Evolutionary conservation across 2,329 filamentous ascomycete genomes (phyloP).

Genomic region (Fusarium metavorans): DNA sequence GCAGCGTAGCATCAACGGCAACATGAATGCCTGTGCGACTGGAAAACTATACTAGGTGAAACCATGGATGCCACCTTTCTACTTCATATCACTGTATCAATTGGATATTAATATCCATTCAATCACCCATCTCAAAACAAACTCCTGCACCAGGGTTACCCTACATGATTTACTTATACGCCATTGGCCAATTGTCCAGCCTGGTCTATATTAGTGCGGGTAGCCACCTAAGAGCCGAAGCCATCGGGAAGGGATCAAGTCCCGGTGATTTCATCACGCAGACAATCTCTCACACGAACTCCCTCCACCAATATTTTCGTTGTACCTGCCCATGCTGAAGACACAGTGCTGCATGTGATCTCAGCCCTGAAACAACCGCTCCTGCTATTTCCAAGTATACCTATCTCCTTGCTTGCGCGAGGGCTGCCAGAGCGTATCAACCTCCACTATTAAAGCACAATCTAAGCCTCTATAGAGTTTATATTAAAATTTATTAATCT

Average conservation of each 20-base stretch:
- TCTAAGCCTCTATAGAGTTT: too few species aligned
- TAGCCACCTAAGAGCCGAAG: background rate
- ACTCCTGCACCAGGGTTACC: background rate
- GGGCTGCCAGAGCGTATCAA: too few species aligned
- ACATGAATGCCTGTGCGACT: background rate
- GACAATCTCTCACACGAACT: background rate
- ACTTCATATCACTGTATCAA: background rate
- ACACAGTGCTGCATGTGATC: background rate
- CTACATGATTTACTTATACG: conserved; percentile 21
- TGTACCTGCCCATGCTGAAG: background rate
- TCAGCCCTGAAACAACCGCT: background rate
- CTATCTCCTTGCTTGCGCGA: too few species aligned
- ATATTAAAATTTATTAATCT: too few species aligned
- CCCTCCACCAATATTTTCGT: background rate
- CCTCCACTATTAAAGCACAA: too few species aligned
- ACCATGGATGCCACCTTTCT: background rate
- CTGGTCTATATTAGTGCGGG: conserved; percentile 2
- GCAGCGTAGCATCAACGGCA: background rate
- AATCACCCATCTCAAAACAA: background rate
- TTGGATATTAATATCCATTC: background rate
- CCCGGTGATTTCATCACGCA: background rate
- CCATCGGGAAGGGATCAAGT: background rate
- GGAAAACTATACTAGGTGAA: background rate
- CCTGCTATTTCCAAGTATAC: background rate
- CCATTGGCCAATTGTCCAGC: conserved; percentile 17